Evolutionary conservation across 495 filamentous ascomycete species (phyloP).

Genomic region (Poronia punctata): DNA sequence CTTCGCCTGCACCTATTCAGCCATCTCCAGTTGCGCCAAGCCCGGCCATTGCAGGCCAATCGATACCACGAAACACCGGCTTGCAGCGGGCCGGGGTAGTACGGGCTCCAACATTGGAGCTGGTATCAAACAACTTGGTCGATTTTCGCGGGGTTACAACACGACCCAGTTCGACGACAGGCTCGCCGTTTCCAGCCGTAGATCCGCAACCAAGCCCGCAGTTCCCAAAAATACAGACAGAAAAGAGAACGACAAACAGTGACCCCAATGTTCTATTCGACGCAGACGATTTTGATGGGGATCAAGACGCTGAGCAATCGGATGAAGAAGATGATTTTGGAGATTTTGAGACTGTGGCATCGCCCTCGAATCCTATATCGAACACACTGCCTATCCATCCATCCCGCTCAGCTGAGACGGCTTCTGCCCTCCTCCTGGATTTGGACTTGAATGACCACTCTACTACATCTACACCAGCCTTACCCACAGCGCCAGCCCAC

Average conservation of each 20-base stretch:
- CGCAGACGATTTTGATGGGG: conserved; percentile 39
- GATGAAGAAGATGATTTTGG: conserved; percentile 48
- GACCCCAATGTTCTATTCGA: conserved; percentile 44
- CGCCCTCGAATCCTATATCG: conserved; percentile 14
- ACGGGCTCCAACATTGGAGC: conserved; percentile 37
- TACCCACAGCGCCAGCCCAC: conserved; percentile 46
- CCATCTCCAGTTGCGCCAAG: conserved; percentile 2
- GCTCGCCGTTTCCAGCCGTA: neutral
- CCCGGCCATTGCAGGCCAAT: conserved; percentile 9
- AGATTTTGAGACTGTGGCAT: conserved; percentile 38
- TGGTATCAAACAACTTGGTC: conserved; percentile 38
- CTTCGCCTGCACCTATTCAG: conserved; percentile 3
- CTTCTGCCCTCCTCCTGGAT: conserved; percentile 20
- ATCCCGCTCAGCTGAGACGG: conserved; percentile 15
- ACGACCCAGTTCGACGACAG: conserved; percentile 1
- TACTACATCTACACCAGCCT: conserved; percentile 36
- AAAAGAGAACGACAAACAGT: conserved; percentile 10
- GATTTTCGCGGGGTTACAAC: conserved; percentile 20
- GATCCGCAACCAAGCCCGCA: conserved; percentile 7
- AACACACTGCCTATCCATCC: conserved; percentile 8
- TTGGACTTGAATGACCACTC: conserved; percentile 18
- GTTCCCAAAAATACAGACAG: conserved; percentile 1
- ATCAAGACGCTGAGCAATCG: conserved; percentile 21
- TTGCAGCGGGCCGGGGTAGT: conserved; percentile 22
- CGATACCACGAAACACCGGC: conserved; percentile 1